Evolutionary conservation across 192 early-diverging fungal genomes (phyloP).

Genomic region (Rhizoclosmatium sp.): DNA sequence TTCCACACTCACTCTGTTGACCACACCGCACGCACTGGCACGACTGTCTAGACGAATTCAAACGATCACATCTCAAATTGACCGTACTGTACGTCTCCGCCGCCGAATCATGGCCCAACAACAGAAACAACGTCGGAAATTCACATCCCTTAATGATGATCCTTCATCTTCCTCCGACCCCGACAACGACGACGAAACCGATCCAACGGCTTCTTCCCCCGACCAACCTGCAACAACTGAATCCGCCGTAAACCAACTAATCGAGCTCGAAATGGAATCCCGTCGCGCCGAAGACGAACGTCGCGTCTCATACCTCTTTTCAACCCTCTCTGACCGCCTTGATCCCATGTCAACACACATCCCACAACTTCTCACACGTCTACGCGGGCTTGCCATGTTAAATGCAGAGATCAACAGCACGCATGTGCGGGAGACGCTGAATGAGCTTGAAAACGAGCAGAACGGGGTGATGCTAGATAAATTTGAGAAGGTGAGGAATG

Average conservation of each 20-base stretch:
- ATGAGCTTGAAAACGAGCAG: conserved; percentile 21
- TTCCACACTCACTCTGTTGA: conserved; percentile 21
- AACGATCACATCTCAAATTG: conserved; percentile 11
- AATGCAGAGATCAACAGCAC: conserved; percentile 21
- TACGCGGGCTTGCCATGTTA: conserved; percentile 6
- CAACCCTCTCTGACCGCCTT: conserved; percentile 8
- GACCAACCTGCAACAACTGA: not conserved
- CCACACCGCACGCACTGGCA: conserved; percentile 29
- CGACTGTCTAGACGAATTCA: conserved; percentile 26
- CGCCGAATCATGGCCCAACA: conserved; percentile 24
- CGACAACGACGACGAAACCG: not conserved
- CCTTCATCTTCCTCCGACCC: not conserved
- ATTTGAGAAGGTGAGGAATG: conserved; percentile 12
- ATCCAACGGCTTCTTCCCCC: not conserved
- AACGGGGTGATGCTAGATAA: not conserved
- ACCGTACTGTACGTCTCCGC: conserved; percentile 17
- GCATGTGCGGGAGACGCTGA: conserved; percentile 21
- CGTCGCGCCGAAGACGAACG: conserved; percentile 27
- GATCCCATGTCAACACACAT: conserved; percentile 28
- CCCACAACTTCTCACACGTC: conserved; percentile 8
- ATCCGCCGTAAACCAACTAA: conserved; percentile 14
- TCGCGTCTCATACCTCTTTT: conserved; percentile 13
- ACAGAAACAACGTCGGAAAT: not conserved
- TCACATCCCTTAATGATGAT: not conserved
- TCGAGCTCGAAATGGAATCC: conserved; percentile 22